A percentile compares a stretch with the other conserved stretches of the same genome.
Evolutionary conservation across 441 rosid genomes (phyloP).

Genomic region (Jatropha multifida): DNA sequence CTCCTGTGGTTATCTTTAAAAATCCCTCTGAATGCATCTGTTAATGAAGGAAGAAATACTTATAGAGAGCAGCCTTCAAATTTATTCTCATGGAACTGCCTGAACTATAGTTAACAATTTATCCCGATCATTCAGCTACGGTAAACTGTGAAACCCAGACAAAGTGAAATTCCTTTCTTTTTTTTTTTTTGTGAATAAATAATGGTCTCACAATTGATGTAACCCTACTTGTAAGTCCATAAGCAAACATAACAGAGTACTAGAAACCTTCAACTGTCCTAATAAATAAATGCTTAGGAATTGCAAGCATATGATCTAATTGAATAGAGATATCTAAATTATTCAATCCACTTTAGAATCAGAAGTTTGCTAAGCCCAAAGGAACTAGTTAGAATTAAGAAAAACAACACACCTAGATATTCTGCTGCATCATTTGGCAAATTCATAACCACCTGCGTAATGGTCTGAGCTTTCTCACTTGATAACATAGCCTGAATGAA

Average conservation of each 20-base stretch:
- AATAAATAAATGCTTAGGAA: background rate
- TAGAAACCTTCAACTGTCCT: background rate
- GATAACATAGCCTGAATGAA: slow-evolving; percentile 72
- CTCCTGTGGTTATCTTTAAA: slow-evolving; percentile 43
- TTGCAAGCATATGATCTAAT: background rate
- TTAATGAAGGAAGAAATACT: background rate
- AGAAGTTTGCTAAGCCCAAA: background rate
- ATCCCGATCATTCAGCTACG: background rate
- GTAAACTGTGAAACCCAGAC: background rate
- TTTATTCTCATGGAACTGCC: background rate
- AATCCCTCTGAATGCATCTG: slow-evolving; percentile 78
- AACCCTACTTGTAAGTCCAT: background rate
- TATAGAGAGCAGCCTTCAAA: background rate
- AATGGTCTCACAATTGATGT: background rate
- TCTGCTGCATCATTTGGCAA: slow-evolving; percentile 80
- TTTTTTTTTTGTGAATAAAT: background rate
- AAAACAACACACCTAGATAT: slow-evolving; percentile 52
- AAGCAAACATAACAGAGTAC: background rate
- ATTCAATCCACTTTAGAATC: background rate
- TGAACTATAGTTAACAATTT: background rate
- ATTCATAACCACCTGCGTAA: slow-evolving; percentile 88
- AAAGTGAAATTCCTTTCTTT: background rate
- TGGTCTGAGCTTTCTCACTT: slow-evolving; percentile 59
- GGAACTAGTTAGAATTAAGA: background rate
- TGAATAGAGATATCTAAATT: slow-evolving; percentile 10